Base-by-base conservation (phyloP, 1,284 basidiomycete genomes). In the Psilocybe mexicana region DNA sequence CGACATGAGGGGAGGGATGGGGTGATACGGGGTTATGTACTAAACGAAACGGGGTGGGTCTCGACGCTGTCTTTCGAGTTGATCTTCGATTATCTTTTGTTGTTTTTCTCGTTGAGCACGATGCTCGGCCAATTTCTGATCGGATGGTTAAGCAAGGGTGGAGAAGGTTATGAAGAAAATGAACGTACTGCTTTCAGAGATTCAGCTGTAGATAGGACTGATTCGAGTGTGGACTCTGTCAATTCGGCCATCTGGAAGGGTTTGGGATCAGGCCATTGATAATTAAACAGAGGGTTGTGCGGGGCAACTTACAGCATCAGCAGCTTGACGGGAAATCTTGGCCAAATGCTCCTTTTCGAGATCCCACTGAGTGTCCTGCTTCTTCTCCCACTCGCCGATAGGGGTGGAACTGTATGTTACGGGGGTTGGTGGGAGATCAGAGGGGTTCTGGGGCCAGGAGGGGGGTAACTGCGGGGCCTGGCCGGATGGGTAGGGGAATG, bases 201-300 rank as follows among this genome's bases (percentile, higher is more conserved):
- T 64, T 86, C 81, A 43, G 86, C 76, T 1, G 79, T 83, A 26
- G 72, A 69, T 48, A 88, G 68, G 43, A 88, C 75, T 24, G 79
- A 77, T 54, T 88, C 86, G 18, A 90, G 78, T 0, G 88, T 86
- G n/a, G 79, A 77, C 69, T 90, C 88, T 2, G 88, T 88, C 55
- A 88, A 67, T 47, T 88, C 86, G 12, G 74, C 71, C 72, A 86
- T 79, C 88, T 89, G 58, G 12, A 54, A 40, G 42, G 23, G 33
- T 6, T 11, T 45, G 36, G 28, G 50, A 36, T 43, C 51, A 47
- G 24, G 55, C 24, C 47, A 51, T 2, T 8, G 11, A 49, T 33
- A 10, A 25, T 62, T 28, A 46, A 30, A 2, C 24, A 14, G 38
- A 24, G 35, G 52, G 53, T 54, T n/a, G 23, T 18, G 38, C 18